A percentile compares a stretch with the other conserved stretches of the same genome.
Conservation (phyloP, 768 basidiomycete species). For the Boletus rufocinnamomeus region DNA sequence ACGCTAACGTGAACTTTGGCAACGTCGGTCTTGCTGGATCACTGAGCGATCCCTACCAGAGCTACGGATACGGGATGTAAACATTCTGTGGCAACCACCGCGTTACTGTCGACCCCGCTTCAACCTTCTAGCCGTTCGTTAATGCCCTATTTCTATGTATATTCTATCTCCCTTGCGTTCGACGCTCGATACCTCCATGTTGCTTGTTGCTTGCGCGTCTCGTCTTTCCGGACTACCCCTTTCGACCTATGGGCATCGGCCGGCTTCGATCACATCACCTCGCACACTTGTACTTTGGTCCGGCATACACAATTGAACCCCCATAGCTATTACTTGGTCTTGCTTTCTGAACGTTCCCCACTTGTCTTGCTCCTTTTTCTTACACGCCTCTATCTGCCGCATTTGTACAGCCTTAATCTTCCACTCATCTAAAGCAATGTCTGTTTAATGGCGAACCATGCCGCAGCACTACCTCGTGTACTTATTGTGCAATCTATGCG, state of each 20-base stretch:
- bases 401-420: constrained; percentile 43
- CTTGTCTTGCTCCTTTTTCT: constrained; percentile 27
- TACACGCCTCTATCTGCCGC: constrained; percentile 45
- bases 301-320: constrained; percentile 50
- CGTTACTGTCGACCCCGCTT: constrained; percentile 28
- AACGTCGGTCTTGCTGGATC: constrained; percentile 50
- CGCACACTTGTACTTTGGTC: constrained; percentile 70
- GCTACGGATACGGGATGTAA: constrained; percentile 83
- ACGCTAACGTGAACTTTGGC: constrained; percentile 56
- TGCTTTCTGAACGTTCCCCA: constrained; percentile 39
- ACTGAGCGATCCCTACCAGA: constrained; percentile 76
- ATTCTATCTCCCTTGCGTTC: constrained; percentile 38
- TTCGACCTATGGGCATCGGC: constrained; percentile 38
- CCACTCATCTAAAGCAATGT: constrained; percentile 43
- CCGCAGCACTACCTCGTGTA: constrained; percentile 41
- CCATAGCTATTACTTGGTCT: constrained; percentile 39
- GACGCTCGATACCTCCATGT: constrained; percentile 36
- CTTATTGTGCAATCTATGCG: constrained; percentile 42
- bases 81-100: constrained; percentile 22
- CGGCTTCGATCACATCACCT: constrained; percentile 50
- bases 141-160: constrained; percentile 41
- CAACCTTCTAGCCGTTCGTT: constrained; percentile 27
- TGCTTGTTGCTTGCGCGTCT: constrained; percentile 40
- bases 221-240: constrained; percentile 37
- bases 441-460: constrained; percentile 41